Percentiles rank a stretch among this genome's conserved stretches.
phyloP scores from a whole-genome alignment of 148 eudicot species.

The Polygonum maritimum region DNA sequence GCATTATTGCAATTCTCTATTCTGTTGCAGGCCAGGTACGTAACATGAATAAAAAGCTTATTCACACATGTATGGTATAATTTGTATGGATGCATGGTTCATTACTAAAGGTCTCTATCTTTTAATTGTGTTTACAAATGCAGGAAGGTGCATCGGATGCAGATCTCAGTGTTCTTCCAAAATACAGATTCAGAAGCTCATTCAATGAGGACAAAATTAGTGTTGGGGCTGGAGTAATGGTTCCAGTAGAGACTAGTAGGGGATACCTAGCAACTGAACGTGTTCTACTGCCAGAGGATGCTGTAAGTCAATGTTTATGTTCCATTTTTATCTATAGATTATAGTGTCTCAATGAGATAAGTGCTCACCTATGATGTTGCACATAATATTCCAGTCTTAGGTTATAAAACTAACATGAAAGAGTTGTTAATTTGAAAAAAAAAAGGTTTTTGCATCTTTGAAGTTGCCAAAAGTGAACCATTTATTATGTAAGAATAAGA shows the following conservation, averaged over 20 bases:
- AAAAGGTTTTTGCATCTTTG: neutral
- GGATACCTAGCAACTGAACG: slow-evolving; percentile 63
- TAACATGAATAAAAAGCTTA: neutral
- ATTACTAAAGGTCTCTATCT: neutral
- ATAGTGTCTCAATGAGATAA: neutral
- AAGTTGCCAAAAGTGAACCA: neutral
- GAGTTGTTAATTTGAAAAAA: neutral
- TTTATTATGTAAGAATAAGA: neutral
- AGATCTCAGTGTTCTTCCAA: slow-evolving; percentile 69
- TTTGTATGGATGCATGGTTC: neutral
- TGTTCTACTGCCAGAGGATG: slow-evolving; percentile 78
- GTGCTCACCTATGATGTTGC: neutral
- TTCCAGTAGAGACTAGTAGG: slow-evolving; percentile 59
- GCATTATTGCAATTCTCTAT: slow-evolving; percentile 93
- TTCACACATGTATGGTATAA: neutral
- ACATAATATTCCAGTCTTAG: neutral
- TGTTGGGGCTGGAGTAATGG: slow-evolving; percentile 76
- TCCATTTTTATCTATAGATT: neutral
- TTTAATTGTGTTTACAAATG: slow-evolving; percentile 7
- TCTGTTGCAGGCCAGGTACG: slow-evolving; percentile 91
- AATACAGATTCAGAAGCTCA: slow-evolving; percentile 51
- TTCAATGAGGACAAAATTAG: slow-evolving; percentile 37
- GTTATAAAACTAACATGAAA: neutral
- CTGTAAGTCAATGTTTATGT: slow-evolving; percentile 45
- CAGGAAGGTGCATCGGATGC: slow-evolving; percentile 99